Evolutionary conservation across 176 grass and related monocot species (phyloP).

Genomic region (Oryza glumipatula): DNA sequence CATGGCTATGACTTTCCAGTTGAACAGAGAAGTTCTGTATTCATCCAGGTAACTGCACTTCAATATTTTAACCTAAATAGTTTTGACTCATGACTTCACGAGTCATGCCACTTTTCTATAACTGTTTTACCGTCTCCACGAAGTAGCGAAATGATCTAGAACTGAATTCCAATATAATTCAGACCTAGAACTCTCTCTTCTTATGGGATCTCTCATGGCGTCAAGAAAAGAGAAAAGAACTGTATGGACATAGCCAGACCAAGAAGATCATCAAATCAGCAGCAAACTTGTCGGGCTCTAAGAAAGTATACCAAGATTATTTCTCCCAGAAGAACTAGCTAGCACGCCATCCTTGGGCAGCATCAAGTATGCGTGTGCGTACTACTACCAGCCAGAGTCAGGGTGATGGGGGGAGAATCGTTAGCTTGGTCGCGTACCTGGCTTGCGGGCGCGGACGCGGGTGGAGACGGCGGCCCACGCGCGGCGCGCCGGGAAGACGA

Average conservation of each 20-base stretch:
- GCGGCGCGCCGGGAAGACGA: constrained; percentile 69
- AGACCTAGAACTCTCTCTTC: too few relatives aligned
- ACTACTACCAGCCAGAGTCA: not conserved
- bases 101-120: not conserved
- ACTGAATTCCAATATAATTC: not conserved
- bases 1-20: not conserved
- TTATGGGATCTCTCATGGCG: not conserved
- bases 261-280: constrained; percentile 4
- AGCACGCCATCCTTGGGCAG: not conserved
- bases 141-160: not conserved
- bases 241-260: not conserved
- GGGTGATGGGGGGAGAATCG: not conserved
- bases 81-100: not conserved
- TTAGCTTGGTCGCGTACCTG: constrained; percentile 37
- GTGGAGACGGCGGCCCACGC: constrained; percentile 66
- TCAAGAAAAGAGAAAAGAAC: not conserved
- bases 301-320: not conserved
- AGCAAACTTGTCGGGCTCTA: not conserved
- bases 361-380: not conserved
- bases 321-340: not conserved
- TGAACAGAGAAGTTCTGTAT: not conserved
- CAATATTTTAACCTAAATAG: not conserved
- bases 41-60: not conserved
- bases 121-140: not conserved
- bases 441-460: constrained; percentile 53